Percentiles rank a stretch among this genome's conserved stretches.
Evolutionary conservation across 139 green algal genomes (phyloP).

Genomic region (Asterochloris erici): DNA sequence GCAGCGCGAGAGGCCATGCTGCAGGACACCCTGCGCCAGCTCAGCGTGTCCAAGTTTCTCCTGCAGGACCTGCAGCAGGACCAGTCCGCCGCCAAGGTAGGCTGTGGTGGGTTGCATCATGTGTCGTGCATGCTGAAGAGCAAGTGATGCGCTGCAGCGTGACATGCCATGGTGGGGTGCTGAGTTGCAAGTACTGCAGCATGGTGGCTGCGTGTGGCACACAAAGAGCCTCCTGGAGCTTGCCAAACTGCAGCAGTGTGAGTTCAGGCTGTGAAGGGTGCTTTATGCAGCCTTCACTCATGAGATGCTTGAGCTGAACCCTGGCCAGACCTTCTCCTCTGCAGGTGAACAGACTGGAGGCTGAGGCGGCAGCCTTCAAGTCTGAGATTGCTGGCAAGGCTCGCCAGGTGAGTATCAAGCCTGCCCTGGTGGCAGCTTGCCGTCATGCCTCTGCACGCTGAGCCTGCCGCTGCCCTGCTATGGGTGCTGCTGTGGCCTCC

Average conservation of each 20-base stretch:
- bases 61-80: conserved; percentile 23
- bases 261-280: too few relatives aligned
- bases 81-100: conserved; percentile 1
- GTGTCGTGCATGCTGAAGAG: not conserved
- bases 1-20: conserved; percentile 26
- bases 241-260: too few relatives aligned
- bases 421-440: too few relatives aligned
- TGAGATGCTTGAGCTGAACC: too few relatives aligned
- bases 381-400: conserved; percentile 21
- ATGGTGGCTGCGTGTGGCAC: not conserved
- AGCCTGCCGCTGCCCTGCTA: too few relatives aligned
- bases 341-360: not conserved
- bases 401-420: not conserved
- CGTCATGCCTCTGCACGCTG: too few relatives aligned
- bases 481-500: too few relatives aligned
- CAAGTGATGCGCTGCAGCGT: conserved; percentile 2
- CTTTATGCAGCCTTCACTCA: not conserved
- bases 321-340: too few relatives aligned
- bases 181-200: not conserved
- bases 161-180: conserved; percentile 12
- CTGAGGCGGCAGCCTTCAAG: not conserved
- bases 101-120: not conserved
- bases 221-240: too few relatives aligned
- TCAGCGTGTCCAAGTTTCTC: conserved; percentile 33
- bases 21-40: conserved; percentile 32